These are phyloP conservation scores for Colletotrichum viniferum DNA, from an alignment of 2,329 filamentous ascomycete genomes.

Conservation along the genomic window DNA sequence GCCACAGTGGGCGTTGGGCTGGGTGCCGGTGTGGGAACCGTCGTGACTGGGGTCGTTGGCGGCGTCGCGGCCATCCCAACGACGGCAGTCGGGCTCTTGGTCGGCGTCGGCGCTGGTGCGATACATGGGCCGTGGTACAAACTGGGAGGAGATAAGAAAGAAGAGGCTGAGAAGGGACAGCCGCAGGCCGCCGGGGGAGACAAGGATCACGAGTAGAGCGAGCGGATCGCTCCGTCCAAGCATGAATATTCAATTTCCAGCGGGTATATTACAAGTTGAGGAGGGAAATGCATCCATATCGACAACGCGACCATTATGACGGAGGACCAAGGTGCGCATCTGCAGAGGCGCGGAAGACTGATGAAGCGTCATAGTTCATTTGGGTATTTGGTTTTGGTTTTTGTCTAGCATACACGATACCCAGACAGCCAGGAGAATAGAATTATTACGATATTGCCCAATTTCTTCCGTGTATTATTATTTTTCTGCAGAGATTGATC, in stretches of 20 bases:
- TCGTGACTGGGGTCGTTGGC: conserved; percentile 3
- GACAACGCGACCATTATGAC: not conserved
- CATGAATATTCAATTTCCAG: not conserved
- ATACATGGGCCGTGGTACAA: conserved; percentile 17
- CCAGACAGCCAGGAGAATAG: not conserved
- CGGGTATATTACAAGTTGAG: not conserved
- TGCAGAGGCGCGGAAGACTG: not conserved
- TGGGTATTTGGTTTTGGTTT: not conserved
- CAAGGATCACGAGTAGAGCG: not conserved
- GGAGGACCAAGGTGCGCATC: not conserved
- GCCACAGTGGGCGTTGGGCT: conserved; percentile 3
- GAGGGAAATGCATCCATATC: not conserved
- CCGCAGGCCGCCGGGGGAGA: not conserved
- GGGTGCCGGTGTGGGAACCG: conserved; percentile 4
- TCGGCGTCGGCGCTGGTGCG: conserved; percentile 5
- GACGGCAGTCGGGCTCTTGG: not conserved
- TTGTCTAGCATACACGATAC: not conserved
- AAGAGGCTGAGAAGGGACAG: not conserved
- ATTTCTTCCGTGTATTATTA: not conserved
- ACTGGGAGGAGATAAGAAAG: not conserved
- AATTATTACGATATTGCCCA: not conserved
- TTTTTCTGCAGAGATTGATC: not conserved
- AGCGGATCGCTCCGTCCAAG: not conserved
- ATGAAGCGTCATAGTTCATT: not conserved
- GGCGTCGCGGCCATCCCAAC: conserved; percentile 13